A percentile compares a stretch with the other conserved stretches of the same genome.
phyloP scores from a whole-genome alignment of 2,329 filamentous ascomycete genomes.

The Podosphaera fusca region DNA sequence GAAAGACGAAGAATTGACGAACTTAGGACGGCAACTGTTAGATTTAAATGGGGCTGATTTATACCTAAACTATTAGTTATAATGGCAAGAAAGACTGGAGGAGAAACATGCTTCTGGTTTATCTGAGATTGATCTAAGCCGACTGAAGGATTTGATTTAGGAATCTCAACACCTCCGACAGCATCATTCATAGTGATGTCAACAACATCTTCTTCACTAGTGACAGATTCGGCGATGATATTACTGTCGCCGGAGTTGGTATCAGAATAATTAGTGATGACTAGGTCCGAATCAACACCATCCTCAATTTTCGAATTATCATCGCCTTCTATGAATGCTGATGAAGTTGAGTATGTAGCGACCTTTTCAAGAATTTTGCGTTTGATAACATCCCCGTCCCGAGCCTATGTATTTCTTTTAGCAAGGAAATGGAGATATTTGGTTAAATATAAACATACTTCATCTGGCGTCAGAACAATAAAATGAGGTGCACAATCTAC shows the following conservation, averaged over 20 bases:
- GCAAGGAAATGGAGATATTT: background rate
- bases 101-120: background rate
- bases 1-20: constrained; percentile 27
- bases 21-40: constrained; percentile 23
- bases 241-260: constrained; percentile 45
- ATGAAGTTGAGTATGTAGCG: constrained; percentile 50
- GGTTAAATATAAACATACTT: constrained; percentile 23
- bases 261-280: constrained; percentile 39
- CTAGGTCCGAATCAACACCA: constrained; percentile 41
- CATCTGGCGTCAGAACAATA: constrained; percentile 51
- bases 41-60: constrained; percentile 1
- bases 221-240: constrained; percentile 54
- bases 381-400: constrained; percentile 44
- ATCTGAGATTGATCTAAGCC: background rate
- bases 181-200: constrained; percentile 58
- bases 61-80: background rate
- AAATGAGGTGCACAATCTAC: constrained; percentile 31
- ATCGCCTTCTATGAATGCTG: constrained; percentile 26
- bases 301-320: constrained; percentile 24
- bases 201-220: constrained; percentile 76
- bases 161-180: background rate
- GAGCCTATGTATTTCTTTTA: constrained; percentile 18
- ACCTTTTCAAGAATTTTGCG: constrained; percentile 61
- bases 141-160: background rate
- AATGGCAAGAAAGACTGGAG: background rate